Percentiles rank a stretch among this genome's conserved stretches.
Evolutionary conservation across 257 asterid genomes (phyloP).

Genomic region (Lantana camara): DNA sequence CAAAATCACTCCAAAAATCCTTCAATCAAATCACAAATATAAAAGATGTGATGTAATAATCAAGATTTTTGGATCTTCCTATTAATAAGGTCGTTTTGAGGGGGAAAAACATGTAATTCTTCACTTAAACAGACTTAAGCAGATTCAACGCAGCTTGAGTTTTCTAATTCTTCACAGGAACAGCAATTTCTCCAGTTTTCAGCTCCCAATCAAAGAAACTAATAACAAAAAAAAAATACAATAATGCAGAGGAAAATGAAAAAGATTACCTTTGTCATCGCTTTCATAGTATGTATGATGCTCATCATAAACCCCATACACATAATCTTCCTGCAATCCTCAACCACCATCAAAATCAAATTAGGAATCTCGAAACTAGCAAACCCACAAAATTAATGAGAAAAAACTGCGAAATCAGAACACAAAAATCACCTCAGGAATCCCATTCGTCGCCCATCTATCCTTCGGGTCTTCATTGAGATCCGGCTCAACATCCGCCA

Average conservation of each 20-base stretch:
- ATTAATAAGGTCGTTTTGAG: too few species aligned
- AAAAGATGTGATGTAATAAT: too few species aligned
- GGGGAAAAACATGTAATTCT: too few species aligned
- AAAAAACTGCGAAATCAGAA: neutral
- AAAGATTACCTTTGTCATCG: conserved; percentile 56
- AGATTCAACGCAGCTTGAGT: too few species aligned
- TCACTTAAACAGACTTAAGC: too few species aligned
- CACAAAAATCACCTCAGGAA: conserved; percentile 39
- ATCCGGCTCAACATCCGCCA: conserved; percentile 76
- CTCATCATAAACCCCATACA: conserved; percentile 67
- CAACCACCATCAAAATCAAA: neutral
- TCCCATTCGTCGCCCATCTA: conserved; percentile 80
- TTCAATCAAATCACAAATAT: too few species aligned
- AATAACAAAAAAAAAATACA: neutral
- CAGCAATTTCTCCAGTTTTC: neutral
- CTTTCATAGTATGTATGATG: conserved; percentile 75
- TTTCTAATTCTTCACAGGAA: too few species aligned
- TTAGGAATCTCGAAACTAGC: conserved; percentile 1
- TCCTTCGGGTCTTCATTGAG: conserved; percentile 82
- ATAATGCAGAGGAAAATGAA: too few species aligned
- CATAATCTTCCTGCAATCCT: conserved; percentile 67
- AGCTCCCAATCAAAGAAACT: neutral
- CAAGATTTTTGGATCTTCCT: too few species aligned
- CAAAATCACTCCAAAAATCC: too few species aligned
- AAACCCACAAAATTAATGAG: neutral